Evolutionary conservation across 2,329 filamentous ascomycete genomes (phyloP).

Genomic region (Phaeosphaeria sp.): DNA sequence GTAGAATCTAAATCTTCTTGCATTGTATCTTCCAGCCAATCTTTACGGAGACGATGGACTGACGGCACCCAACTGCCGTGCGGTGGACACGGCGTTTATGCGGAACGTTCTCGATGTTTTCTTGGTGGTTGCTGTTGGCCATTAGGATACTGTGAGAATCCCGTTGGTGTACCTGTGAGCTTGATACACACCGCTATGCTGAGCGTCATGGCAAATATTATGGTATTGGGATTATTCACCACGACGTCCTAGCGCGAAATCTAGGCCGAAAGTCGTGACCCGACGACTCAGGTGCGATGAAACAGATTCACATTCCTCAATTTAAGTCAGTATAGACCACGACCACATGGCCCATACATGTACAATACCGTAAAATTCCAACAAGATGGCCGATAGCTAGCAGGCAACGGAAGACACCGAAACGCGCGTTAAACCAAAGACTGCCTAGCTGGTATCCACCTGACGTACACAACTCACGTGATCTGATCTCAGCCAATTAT

Average conservation of each 20-base stretch:
- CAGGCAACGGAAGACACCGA: too few relatives aligned
- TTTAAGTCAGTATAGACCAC: too few relatives aligned
- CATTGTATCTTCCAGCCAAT: conserved; percentile 67
- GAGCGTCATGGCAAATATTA: too few relatives aligned
- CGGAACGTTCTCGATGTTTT: conserved; percentile 17
- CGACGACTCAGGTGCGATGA: too few relatives aligned
- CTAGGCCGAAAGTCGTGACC: not conserved
- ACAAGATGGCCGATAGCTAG: too few relatives aligned
- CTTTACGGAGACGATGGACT: conserved; percentile 66
- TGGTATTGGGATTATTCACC: not conserved
- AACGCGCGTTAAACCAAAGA: too few relatives aligned
- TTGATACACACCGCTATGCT: too few relatives aligned
- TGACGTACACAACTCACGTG: too few relatives aligned
- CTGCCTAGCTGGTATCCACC: too few relatives aligned
- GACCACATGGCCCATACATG: not conserved
- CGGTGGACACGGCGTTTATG: conserved; percentile 27
- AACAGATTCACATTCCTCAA: too few relatives aligned
- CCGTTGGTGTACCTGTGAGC: not conserved
- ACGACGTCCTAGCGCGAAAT: not conserved
- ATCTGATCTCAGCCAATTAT: too few relatives aligned
- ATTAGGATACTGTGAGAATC: not conserved
- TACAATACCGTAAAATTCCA: too few relatives aligned
- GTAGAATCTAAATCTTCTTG: conserved; percentile 43
- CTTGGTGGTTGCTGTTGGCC: conserved; percentile 14
- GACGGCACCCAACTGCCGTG: conserved; percentile 63